A percentile compares a stretch with the other conserved stretches of the same genome.
phyloP scores from a whole-genome alignment of 305 asterid genomes.

The Fraxinus angustifolia region DNA sequence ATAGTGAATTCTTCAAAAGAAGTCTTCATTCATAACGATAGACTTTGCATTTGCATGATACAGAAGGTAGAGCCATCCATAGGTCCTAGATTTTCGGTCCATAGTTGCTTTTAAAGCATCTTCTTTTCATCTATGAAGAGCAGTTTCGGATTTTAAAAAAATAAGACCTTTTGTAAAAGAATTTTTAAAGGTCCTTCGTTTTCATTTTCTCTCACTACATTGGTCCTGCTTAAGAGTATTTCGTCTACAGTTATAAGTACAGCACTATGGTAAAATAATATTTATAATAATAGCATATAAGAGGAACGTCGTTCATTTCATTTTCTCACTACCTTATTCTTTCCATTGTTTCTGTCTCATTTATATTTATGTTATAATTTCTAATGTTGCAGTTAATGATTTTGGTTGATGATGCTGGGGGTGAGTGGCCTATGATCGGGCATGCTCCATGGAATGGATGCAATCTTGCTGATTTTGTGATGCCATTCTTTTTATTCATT shows the following conservation, averaged over 20 bases:
- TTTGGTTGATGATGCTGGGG: conserved; percentile 80
- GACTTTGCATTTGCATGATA: neutral
- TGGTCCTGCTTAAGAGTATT: neutral
- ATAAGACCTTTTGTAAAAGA: neutral
- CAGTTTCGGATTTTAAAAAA: neutral
- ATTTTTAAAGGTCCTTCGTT: neutral
- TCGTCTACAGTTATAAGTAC: neutral
- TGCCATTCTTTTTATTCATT: conserved; percentile 76
- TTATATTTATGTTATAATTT: neutral
- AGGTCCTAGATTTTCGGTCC: neutral
- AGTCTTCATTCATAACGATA: neutral
- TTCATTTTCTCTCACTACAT: neutral
- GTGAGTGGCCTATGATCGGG: conserved; percentile 63
- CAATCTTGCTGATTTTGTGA: conserved; percentile 79
- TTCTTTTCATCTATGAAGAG: neutral
- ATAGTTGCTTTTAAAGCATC: neutral
- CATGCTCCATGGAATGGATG: conserved; percentile 89
- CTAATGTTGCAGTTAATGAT: conserved; percentile 50
- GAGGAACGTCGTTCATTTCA: neutral
- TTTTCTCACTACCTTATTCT: neutral
- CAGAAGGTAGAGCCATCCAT: neutral
- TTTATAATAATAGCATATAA: neutral
- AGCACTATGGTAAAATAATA: neutral
- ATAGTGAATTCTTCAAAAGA: neutral
- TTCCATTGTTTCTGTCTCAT: neutral